Evolutionary conservation across 306 rosid genomes (phyloP), one percentile per base, ranked within the genome.

Genomic region (Trifolium dubium): DNA sequence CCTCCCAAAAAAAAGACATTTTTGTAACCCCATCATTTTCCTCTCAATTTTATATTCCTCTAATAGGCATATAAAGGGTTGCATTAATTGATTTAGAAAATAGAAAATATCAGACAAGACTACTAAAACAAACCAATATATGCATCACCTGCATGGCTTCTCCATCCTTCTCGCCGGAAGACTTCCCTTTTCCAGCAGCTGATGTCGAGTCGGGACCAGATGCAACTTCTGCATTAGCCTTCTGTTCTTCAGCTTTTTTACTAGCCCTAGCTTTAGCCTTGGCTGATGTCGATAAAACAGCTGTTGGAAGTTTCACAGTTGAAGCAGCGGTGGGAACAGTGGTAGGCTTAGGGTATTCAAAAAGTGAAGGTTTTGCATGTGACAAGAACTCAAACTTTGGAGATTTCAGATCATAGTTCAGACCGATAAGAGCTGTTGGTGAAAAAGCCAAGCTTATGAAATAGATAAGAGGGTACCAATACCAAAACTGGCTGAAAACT

Each of bases 401-500:
- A 59, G 87, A 96, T 79, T 91, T 94, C 81, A 94, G 85, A 83
- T 94, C 98, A 60, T 82, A 83, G 79, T 94, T 94, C 80, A 94
- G 84, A 69, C 98, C 98, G 31, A 94, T 88, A 47, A 94, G 80
- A 41, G 98, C 97, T 0, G 98, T 94, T 55, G 98, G 98, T 12
- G 97, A 94, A 88, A 94, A 91, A 0, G 98, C 56, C 84, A 94
- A 77, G 75, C 98, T 94, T 68, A 91, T 61, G 77, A 94, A 94
- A 77, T 94, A 94, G 79, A 94, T 91, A 23, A 94, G 98, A 65
- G 98, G 98, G 85, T 94, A 89, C 98, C 98, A 94, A 77, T 94
- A 94, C 98, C 98, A 94, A 87, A 89, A 94, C 81, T 94, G 98
- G 85, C 96, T 94, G 85, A 94, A 94, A 84, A 94, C 98, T 29